phyloP scores from a whole-genome alignment of 805 yeast genomes.

The Candida tammaniensis region DNA sequence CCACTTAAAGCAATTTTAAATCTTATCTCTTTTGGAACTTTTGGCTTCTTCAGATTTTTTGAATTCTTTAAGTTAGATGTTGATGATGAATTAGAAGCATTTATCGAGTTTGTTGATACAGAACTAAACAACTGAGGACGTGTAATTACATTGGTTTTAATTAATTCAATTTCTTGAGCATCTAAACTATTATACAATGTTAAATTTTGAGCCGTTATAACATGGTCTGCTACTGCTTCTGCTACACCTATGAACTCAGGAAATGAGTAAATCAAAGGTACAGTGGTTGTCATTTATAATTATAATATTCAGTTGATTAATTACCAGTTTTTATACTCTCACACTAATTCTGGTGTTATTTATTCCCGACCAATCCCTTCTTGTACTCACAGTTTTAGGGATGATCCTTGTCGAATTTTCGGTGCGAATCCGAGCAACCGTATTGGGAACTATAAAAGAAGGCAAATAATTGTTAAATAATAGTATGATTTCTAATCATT shows the following conservation, averaged over 20 bases:
- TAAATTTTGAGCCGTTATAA: conserved; percentile 81
- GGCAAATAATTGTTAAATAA: no score
- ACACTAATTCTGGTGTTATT: no score
- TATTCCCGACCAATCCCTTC: no score
- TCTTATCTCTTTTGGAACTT: conserved; percentile 60
- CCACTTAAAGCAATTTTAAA: conserved; percentile 92
- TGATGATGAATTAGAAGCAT: background rate
- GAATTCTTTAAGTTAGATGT: background rate
- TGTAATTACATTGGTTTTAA: conserved; percentile 23
- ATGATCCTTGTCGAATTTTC: conserved; percentile 7
- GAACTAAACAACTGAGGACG: conserved; percentile 13
- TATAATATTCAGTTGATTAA: background rate
- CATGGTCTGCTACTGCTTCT: conserved; percentile 95
- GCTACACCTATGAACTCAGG: conserved; percentile 90
- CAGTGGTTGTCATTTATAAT: conserved; percentile 87
- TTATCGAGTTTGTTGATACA: conserved; percentile 11
- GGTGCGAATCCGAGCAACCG: conserved; percentile 1
- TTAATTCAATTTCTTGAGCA: conserved; percentile 26
- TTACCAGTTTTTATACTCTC: no score
- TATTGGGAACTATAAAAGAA: background rate
- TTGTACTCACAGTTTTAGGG: no score
- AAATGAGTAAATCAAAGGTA: conserved; percentile 90
- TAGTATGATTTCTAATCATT: conserved; percentile 17
- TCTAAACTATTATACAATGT: conserved; percentile 50
- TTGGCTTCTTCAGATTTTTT: conserved; percentile 28